A percentile compares a stretch with the other conserved stretches of the same genome.
phyloP scores from a whole-genome alignment of 257 asterid genomes.

The Anisodus tanguticus region DNA sequence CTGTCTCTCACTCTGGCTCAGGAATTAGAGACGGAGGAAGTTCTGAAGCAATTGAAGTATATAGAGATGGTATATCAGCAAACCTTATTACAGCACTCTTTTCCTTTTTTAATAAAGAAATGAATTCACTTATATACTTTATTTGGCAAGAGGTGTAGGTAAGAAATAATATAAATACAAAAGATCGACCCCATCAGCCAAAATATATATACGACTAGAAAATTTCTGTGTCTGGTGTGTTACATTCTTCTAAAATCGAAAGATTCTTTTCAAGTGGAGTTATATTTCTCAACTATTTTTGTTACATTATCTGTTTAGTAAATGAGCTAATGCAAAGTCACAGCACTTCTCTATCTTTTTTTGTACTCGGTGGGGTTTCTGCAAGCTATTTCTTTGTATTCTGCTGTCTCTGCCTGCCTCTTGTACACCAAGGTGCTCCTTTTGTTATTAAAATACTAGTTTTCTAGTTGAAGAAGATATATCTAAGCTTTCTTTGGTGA shows the following conservation, averaged over 20 bases:
- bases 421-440: too few relatives aligned
- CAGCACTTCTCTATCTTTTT: too few relatives aligned
- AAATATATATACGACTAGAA: not conserved
- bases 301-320: not conserved
- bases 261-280: not conserved
- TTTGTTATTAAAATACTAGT: too few relatives aligned
- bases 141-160: constrained; percentile 28
- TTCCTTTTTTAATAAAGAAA: not conserved
- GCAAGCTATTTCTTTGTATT: too few relatives aligned
- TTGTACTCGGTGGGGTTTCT: too few relatives aligned
- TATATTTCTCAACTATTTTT: constrained; percentile 6
- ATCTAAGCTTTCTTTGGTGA: constrained; percentile 18
- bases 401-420: too few relatives aligned
- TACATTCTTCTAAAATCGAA: not conserved
- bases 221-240: not conserved
- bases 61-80: constrained; percentile 66
- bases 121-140: constrained; percentile 6
- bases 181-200: not conserved
- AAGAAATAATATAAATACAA: not conserved
- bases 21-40: constrained; percentile 84
- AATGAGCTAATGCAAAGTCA: not conserved
- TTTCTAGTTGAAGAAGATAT: not conserved
- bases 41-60: constrained; percentile 81
- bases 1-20: constrained; percentile 45
- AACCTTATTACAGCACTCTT: constrained; percentile 25